A percentile compares a stretch with the other conserved stretches of the same genome.
phyloP scores from a whole-genome alignment of 805 yeast genomes.

The Wickerhamiella australiensis region DNA sequence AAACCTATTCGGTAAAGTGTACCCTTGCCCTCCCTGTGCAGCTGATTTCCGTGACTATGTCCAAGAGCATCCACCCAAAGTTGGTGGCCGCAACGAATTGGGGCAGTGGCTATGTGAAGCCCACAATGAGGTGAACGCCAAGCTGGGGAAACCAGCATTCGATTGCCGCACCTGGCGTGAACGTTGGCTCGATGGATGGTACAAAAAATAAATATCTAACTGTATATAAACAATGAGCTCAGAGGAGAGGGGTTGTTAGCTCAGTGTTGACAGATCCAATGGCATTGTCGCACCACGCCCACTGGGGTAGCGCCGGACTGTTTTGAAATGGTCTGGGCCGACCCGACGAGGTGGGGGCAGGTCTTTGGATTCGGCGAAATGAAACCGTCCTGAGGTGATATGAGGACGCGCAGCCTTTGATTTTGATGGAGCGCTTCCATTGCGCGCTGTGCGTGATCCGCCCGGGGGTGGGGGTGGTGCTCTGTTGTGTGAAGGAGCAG shows the following conservation, averaged over 20 bases:
- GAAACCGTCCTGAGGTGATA: constrained; percentile 65
- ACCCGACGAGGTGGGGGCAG: constrained; percentile 70
- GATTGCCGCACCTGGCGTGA: constrained; percentile 84
- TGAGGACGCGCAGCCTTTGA: constrained; percentile 23
- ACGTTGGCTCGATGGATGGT: constrained; percentile 93
- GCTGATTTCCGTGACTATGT: constrained; percentile 63
- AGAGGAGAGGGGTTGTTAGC: too few species aligned
- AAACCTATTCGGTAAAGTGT: constrained; percentile 57
- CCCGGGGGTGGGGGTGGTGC: constrained; percentile 12
- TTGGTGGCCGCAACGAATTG: constrained; percentile 50
- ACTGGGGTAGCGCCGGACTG: constrained; percentile 76
- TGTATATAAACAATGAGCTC: too few species aligned
- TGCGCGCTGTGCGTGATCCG: constrained; percentile 8
- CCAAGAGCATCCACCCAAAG: constrained; percentile 32
- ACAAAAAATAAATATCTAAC: constrained; percentile 3
- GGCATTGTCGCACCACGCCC: constrained; percentile 93
- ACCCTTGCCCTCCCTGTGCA: constrained; percentile 93
- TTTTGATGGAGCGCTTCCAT: constrained; percentile 1
- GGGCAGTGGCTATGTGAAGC: constrained; percentile 92
- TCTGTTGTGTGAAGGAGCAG: constrained; percentile 9
- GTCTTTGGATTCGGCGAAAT: constrained; percentile 51
- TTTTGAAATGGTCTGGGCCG: constrained; percentile 39
- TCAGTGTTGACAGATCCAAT: constrained; percentile 37
- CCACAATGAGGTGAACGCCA: constrained; percentile 82
- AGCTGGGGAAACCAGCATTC: constrained; percentile 73